These are phyloP conservation scores for Tothia fuscella DNA, from an alignment of 2,329 filamentous ascomycete species.

Conservation along the genomic window DNA sequence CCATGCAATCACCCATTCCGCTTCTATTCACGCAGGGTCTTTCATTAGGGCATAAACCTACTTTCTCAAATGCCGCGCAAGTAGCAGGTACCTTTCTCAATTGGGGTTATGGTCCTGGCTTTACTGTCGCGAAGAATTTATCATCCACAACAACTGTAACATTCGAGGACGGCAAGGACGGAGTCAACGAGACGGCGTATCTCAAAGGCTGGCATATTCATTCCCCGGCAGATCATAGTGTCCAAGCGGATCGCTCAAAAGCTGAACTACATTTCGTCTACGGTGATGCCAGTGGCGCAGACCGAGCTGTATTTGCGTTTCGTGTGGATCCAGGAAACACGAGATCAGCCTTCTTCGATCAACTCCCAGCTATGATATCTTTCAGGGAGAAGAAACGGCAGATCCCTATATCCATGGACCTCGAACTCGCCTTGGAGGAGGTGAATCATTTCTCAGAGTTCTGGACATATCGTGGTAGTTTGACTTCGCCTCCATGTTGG, in stretches of 20 bases:
- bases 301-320: slow-evolving; percentile 35
- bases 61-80: slow-evolving; percentile 30
- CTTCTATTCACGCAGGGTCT: slow-evolving; percentile 30
- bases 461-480: slow-evolving; percentile 37
- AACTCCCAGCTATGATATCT: slow-evolving; percentile 29
- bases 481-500: slow-evolving; percentile 36
- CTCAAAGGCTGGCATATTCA: slow-evolving; percentile 41
- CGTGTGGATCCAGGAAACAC: slow-evolving; percentile 31
- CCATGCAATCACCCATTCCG: slow-evolving; percentile 38
- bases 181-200: slow-evolving; percentile 32
- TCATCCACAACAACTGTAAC: slow-evolving; percentile 30
- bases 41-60: slow-evolving; percentile 27
- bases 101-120: slow-evolving; percentile 38
- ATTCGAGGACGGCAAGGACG: slow-evolving; percentile 30
- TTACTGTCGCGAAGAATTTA: slow-evolving; percentile 26
- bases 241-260: slow-evolving; percentile 31
- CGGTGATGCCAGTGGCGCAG: slow-evolving; percentile 29
- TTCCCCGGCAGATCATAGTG: slow-evolving; percentile 37
- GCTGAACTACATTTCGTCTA: slow-evolving; percentile 41
- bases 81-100: slow-evolving; percentile 33
- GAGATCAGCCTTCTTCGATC: slow-evolving; percentile 29
- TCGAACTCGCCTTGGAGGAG: slow-evolving; percentile 23
- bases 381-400: slow-evolving; percentile 24
- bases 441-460: slow-evolving; percentile 32
- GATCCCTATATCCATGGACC: slow-evolving; percentile 20